Percentiles rank a stretch among this genome's conserved stretches.
These are phyloP conservation scores for Eutrema japonicum DNA, from an alignment of 345 rosid species.

Conservation along the genomic window DNA sequence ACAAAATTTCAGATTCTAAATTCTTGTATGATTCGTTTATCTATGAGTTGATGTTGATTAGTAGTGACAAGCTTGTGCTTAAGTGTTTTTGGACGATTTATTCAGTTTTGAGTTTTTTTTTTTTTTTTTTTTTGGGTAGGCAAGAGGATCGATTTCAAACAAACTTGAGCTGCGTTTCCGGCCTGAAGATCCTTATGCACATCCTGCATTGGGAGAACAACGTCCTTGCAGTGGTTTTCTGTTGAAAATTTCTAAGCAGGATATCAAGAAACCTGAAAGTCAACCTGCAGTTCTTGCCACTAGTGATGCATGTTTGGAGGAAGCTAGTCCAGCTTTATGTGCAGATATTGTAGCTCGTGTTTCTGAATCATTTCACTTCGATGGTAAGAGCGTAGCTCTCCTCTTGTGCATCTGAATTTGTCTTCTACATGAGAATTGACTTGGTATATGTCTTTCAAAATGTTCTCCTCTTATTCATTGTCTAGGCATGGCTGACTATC, in stretches of 20 bases:
- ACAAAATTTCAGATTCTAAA: neutral
- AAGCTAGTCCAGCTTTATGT: conserved; percentile 49
- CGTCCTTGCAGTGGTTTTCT: conserved; percentile 58
- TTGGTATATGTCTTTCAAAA: neutral
- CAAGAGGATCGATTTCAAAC: conserved; percentile 61
- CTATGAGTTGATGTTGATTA: conserved; percentile 8
- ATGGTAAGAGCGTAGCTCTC: conserved; percentile 53
- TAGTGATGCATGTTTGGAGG: conserved; percentile 44
- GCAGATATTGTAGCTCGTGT: conserved; percentile 78
- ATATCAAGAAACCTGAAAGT: conserved; percentile 36
- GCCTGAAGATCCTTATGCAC: conserved; percentile 89
- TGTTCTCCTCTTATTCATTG: neutral
- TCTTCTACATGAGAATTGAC: neutral
- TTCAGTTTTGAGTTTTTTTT: conserved; percentile 10
- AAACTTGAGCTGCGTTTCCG: conserved; percentile 80
- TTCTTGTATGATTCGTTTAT: neutral
- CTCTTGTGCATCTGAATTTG: neutral
- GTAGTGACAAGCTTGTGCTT: neutral
- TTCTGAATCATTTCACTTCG: conserved; percentile 73
- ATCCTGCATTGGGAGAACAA: conserved; percentile 80
- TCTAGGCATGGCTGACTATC: conserved; percentile 94
- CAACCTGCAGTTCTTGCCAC: conserved; percentile 34
- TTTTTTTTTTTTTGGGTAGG: conserved; percentile 44
- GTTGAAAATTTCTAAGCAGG: conserved; percentile 61
- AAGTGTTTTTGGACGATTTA: conserved; percentile 5